These are phyloP conservation scores for Xerocomellus amylosporus DNA, from an alignment of 768 basidiomycete genomes.

Conservation along the genomic window DNA sequence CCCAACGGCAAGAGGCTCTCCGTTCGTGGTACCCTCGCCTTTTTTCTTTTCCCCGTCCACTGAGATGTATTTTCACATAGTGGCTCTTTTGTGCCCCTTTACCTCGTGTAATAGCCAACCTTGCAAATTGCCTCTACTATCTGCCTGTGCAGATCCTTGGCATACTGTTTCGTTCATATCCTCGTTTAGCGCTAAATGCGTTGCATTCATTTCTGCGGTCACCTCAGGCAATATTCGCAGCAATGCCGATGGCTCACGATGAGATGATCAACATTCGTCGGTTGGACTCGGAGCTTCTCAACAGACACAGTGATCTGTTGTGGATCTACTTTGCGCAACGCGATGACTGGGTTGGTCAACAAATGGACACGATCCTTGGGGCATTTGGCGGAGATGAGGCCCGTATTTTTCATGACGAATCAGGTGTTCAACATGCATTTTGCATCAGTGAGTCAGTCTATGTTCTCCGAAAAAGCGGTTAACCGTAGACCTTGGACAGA, in stretches of 20 bases:
- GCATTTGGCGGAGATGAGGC: constrained; percentile 37
- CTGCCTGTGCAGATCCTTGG: constrained; percentile 44
- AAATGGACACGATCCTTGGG: constrained; percentile 44
- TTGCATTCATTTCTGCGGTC: constrained; percentile 51
- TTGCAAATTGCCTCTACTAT: constrained; percentile 41
- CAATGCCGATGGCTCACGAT: constrained; percentile 59
- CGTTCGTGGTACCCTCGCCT: constrained; percentile 38
- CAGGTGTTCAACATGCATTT: constrained; percentile 66
- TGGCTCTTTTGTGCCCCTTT: constrained; percentile 46
- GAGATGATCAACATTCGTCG: constrained; percentile 63
- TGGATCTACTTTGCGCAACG: constrained; percentile 58
- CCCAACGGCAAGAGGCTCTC: constrained; percentile 61
- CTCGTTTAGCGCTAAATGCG: constrained; percentile 42
- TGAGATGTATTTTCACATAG: constrained; percentile 28
- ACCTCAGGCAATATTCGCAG: constrained; percentile 48
- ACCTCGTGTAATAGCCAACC: constrained; percentile 41
- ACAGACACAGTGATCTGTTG: constrained; percentile 37
- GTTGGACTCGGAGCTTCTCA: constrained; percentile 48
- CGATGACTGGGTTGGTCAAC: constrained; percentile 70
- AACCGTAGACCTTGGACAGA: constrained; percentile 32
- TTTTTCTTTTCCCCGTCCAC: background rate
- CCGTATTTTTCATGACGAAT: constrained; percentile 42
- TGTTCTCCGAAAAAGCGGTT: background rate
- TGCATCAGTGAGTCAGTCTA: constrained; percentile 56
- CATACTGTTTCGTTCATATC: constrained; percentile 50